phyloP scores from a whole-genome alignment of 495 filamentous ascomycete species.

The Arthonia radiata region DNA sequence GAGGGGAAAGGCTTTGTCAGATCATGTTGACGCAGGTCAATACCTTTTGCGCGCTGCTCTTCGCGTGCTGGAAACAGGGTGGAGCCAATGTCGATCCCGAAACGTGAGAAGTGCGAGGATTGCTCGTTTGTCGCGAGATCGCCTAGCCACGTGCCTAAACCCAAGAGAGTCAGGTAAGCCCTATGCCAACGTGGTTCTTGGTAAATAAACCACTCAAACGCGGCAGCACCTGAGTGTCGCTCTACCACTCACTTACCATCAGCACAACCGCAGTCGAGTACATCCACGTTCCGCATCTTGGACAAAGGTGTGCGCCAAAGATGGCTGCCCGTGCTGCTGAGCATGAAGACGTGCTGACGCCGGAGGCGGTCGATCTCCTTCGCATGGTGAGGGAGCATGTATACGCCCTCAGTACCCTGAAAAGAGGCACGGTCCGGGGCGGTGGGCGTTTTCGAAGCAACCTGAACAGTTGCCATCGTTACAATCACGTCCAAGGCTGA shows the following conservation, averaged over 20 bases:
- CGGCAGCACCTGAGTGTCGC: too few species aligned
- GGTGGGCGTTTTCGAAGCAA: too few species aligned
- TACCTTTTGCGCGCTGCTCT: not conserved
- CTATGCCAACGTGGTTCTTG: too few species aligned
- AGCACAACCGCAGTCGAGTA: constrained; percentile 4
- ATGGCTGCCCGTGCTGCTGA: constrained; percentile 1
- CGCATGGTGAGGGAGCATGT: constrained; percentile 4
- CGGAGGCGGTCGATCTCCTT: constrained; percentile 4
- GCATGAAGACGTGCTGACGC: constrained; percentile 4
- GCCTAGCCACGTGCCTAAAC: constrained; percentile 3
- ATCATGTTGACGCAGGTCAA: constrained; percentile 4
- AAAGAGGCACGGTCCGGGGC: too few species aligned
- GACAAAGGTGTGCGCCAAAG: not conserved
- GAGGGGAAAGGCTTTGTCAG: constrained; percentile 3
- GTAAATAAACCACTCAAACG: too few species aligned
- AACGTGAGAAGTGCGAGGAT: not conserved
- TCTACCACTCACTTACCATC: too few species aligned
- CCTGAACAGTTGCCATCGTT: too few species aligned
- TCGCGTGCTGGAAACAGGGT: constrained; percentile 4
- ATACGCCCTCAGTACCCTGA: constrained; percentile 3
- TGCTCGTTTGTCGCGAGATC: constrained; percentile 2
- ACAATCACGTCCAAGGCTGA: too few species aligned
- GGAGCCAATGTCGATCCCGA: constrained; percentile 4
- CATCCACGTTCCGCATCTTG: too few species aligned
- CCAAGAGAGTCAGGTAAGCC: too few species aligned